A percentile compares a stretch with the other conserved stretches of the same genome.
Evolutionary conservation across 345 rosid species (phyloP).

Genomic region (Gossypium stocksii): DNA sequence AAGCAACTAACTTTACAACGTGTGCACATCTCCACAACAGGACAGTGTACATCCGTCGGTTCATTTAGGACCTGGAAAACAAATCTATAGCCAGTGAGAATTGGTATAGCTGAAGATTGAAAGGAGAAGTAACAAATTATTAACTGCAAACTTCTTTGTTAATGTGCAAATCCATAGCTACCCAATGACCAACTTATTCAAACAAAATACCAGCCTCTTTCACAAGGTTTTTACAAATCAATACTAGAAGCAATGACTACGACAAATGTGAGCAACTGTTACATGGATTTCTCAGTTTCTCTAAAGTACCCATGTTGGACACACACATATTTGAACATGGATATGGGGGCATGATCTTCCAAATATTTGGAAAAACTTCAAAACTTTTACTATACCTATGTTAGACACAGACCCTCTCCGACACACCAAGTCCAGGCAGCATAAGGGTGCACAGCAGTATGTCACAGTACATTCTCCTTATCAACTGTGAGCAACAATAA

Average conservation of each 20-base stretch:
- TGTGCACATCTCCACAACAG: constrained; percentile 91
- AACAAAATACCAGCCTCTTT: not conserved
- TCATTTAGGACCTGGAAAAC: constrained; percentile 73
- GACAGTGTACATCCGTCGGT: constrained; percentile 68
- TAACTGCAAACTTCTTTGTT: not conserved
- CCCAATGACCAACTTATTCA: not conserved
- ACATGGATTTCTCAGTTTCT: too few relatives aligned
- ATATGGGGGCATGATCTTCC: too few relatives aligned
- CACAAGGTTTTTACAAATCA: not conserved
- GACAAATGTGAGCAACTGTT: not conserved
- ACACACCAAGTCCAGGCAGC: too few relatives aligned
- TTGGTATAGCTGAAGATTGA: not conserved
- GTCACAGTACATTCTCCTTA: not conserved
- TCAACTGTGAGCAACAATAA: not conserved
- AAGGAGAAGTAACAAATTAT: not conserved
- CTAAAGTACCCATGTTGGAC: too few relatives aligned
- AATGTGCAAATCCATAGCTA: not conserved
- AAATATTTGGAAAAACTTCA: too few relatives aligned
- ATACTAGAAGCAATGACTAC: not conserved
- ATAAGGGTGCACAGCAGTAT: not conserved
- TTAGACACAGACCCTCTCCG: too few relatives aligned
- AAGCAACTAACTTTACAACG: constrained; percentile 96
- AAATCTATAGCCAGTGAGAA: not conserved
- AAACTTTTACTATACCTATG: too few relatives aligned
- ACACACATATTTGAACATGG: too few relatives aligned